These are phyloP conservation scores for Mortierella sp. DNA, from an alignment of 371 early-diverging fungal genomes.

Conservation along the genomic window DNA sequence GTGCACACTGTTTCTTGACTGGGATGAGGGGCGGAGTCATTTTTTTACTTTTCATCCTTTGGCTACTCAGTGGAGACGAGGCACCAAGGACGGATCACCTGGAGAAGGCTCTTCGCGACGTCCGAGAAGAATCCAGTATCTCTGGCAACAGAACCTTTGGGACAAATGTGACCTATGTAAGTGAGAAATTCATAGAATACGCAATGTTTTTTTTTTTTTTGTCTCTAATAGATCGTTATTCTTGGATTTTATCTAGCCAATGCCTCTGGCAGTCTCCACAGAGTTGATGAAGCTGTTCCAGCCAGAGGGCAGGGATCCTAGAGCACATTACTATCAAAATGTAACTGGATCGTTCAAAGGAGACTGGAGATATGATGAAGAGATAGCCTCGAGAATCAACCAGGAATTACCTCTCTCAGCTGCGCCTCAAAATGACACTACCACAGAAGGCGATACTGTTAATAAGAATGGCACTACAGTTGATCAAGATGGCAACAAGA, in stretches of 20 bases:
- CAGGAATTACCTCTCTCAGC: conserved; percentile 43
- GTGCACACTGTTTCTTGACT: neutral
- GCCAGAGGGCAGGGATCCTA: conserved; percentile 39
- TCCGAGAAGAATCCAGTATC: conserved; percentile 59
- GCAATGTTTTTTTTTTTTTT: neutral
- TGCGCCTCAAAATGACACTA: conserved; percentile 41
- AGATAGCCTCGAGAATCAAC: conserved; percentile 16
- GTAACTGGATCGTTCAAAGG: conserved; percentile 76
- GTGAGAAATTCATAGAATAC: neutral
- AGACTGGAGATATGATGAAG: conserved; percentile 26
- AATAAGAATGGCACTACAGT: neutral
- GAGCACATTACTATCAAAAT: conserved; percentile 69
- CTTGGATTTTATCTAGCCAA: conserved; percentile 55
- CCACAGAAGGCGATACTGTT: conserved; percentile 1
- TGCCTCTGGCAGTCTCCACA: conserved; percentile 52
- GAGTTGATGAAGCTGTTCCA: conserved; percentile 56
- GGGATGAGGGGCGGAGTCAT: conserved; percentile 42
- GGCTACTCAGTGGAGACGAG: conserved; percentile 45
- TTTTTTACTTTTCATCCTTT: conserved; percentile 38
- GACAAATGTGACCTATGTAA: conserved; percentile 65
- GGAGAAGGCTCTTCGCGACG: conserved; percentile 39
- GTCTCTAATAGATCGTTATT: too few species aligned
- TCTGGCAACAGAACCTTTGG: conserved; percentile 66
- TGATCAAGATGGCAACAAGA: neutral
- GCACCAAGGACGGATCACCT: conserved; percentile 25